A percentile compares a stretch with the other conserved stretches of the same genome.
phyloP scores from a whole-genome alignment of 352 stramenopile species.

The Phytophthora cryptogea region DNA sequence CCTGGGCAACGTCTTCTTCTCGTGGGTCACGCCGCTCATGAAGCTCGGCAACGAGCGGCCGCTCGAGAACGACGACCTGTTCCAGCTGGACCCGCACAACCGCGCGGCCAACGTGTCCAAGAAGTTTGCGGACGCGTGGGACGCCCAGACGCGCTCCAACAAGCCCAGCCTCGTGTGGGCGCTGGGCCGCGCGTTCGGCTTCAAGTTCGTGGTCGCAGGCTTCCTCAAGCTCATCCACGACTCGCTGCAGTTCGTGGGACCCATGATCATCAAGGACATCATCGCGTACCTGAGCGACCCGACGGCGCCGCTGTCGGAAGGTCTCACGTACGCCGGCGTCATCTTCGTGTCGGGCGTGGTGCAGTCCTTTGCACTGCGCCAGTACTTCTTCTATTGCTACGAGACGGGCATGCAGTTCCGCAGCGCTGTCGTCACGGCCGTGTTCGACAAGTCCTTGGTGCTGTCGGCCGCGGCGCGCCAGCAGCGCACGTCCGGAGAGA shows the following conservation, averaged over 20 bases:
- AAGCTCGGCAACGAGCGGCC: slow-evolving; percentile 77
- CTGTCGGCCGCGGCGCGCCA: slow-evolving; percentile 72
- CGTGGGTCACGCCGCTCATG: slow-evolving; percentile 90
- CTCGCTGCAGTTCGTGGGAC: slow-evolving; percentile 84
- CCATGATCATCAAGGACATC: slow-evolving; percentile 86
- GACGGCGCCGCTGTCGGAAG: slow-evolving; percentile 53
- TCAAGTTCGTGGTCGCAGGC: slow-evolving; percentile 53
- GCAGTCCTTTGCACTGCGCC: slow-evolving; percentile 74
- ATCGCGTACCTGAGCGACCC: slow-evolving; percentile 80
- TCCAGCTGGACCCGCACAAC: slow-evolving; percentile 81
- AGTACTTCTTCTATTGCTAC: slow-evolving; percentile 90
- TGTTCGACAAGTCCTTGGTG: slow-evolving; percentile 88
- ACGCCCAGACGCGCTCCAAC: slow-evolving; percentile 26
- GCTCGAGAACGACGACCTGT: slow-evolving; percentile 84
- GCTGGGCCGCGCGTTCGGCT: slow-evolving; percentile 56
- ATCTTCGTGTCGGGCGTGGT: slow-evolving; percentile 77
- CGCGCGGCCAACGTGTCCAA: slow-evolving; percentile 48
- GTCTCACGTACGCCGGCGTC: slow-evolving; percentile 61
- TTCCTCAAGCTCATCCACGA: slow-evolving; percentile 85
- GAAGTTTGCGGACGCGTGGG: slow-evolving; percentile 58
- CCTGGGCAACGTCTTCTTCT: slow-evolving; percentile 76
- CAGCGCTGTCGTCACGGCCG: slow-evolving; percentile 70
- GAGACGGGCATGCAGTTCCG: slow-evolving; percentile 78
- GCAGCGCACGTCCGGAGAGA: slow-evolving; percentile 92
- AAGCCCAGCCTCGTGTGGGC: slow-evolving; percentile 63